phyloP scores from a whole-genome alignment of 805 yeast species.

The Ogataea chonburiensis region DNA sequence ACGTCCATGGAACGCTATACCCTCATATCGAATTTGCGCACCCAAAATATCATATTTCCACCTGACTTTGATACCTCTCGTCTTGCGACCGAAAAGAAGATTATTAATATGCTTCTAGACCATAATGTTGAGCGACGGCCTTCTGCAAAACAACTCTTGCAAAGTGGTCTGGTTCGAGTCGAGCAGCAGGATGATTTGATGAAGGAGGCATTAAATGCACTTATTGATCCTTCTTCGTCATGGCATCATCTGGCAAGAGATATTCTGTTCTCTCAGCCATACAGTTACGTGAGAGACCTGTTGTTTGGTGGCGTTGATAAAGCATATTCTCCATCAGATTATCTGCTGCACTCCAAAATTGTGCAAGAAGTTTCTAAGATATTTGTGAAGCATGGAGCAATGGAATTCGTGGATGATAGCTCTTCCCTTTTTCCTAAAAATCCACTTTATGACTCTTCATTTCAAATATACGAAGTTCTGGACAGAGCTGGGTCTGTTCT shows the following conservation, averaged over 20 bases:
- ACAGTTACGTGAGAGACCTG: constrained; percentile 79
- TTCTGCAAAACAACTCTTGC: constrained; percentile 68
- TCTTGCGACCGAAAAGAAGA: constrained; percentile 57
- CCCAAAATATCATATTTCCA: constrained; percentile 66
- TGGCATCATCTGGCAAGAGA: constrained; percentile 93
- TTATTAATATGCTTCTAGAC: constrained; percentile 64
- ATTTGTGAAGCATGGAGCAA: constrained; percentile 82
- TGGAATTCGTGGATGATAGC: constrained; percentile 58
- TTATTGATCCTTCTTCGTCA: constrained; percentile 88
- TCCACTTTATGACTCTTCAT: constrained; percentile 62
- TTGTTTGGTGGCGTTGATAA: constrained; percentile 60
- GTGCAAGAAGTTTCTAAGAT: constrained; percentile 58
- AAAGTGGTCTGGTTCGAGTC: constrained; percentile 82
- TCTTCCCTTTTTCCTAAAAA: constrained; percentile 79
- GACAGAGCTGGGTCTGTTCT: constrained; percentile 86
- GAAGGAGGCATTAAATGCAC: constrained; percentile 79
- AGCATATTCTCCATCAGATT: constrained; percentile 40
- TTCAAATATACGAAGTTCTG: constrained; percentile 72
- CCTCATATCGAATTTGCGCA: constrained; percentile 64
- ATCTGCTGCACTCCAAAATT: constrained; percentile 58
- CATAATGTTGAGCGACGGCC: constrained; percentile 83
- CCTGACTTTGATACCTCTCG: constrained; percentile 54
- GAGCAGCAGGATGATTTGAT: constrained; percentile 88
- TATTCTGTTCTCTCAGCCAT: constrained; percentile 81
- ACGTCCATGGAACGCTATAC: constrained; percentile 93